phyloP scores from a whole-genome alignment of 345 rosid genomes.

The Lumnitzera littorea region DNA sequence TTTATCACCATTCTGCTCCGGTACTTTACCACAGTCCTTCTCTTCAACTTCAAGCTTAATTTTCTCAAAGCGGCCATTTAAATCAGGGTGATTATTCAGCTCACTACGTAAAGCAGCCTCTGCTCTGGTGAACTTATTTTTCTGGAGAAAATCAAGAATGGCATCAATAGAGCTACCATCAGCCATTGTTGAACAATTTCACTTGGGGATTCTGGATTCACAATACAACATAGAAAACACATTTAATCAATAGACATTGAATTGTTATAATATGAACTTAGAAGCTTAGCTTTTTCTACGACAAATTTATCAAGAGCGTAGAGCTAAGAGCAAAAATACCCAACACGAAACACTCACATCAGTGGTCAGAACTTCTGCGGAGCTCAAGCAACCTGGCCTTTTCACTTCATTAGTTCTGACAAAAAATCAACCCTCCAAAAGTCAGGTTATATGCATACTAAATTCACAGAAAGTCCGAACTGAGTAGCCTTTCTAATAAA shows the following conservation, averaged over 20 bases:
- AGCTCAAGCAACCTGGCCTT: too few relatives aligned
- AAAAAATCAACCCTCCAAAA: too few relatives aligned
- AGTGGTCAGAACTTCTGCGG: too few relatives aligned
- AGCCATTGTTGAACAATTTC: conserved; percentile 41
- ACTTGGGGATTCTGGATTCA: conserved; percentile 12
- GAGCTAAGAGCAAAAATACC: too few relatives aligned
- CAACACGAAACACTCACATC: too few relatives aligned
- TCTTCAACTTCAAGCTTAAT: conserved; percentile 40
- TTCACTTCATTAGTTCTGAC: too few relatives aligned
- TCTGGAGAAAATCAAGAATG: conserved; percentile 75
- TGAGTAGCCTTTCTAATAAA: too few relatives aligned
- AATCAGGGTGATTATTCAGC: conserved; percentile 58
- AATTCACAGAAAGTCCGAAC: too few relatives aligned
- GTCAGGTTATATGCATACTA: too few relatives aligned
- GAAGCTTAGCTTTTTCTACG: too few relatives aligned
- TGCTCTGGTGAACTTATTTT: conserved; percentile 72
- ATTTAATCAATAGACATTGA: neutral
- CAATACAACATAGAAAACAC: neutral
- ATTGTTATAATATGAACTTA: too few relatives aligned
- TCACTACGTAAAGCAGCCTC: conserved; percentile 95
- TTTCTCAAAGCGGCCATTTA: conserved; percentile 63
- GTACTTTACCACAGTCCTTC: conserved; percentile 28
- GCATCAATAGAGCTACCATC: conserved; percentile 59
- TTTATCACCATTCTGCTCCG: conserved; percentile 31
- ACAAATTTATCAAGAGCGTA: too few relatives aligned